A percentile compares a stretch with the other conserved stretches of the same genome.
These are phyloP conservation scores for Fusarium longipes DNA, from an alignment of 2,329 filamentous ascomycete genomes.

Conservation along the genomic window DNA sequence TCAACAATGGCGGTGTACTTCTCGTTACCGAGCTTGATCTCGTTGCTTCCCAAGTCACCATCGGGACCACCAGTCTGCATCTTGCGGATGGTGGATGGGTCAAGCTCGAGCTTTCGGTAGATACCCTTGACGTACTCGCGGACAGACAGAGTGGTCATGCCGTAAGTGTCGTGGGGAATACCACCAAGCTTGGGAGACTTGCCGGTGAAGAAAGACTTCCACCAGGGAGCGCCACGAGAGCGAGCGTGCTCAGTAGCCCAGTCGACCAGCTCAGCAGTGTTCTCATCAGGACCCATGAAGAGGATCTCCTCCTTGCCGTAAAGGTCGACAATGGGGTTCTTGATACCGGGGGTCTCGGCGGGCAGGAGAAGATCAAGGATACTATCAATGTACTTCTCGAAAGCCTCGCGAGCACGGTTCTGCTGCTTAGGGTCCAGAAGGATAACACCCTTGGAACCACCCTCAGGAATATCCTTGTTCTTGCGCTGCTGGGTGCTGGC, in stretches of 20 bases:
- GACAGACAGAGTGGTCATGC: slow-evolving; percentile 97
- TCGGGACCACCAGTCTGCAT: slow-evolving; percentile 98
- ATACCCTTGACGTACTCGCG: slow-evolving; percentile 96
- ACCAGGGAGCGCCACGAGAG: slow-evolving; percentile 90
- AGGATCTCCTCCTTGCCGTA: slow-evolving; percentile 96
- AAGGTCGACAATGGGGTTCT: slow-evolving; percentile 96
- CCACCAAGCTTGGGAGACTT: slow-evolving; percentile 96
- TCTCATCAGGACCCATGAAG: slow-evolving; percentile 99
- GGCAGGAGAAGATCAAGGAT: slow-evolving; percentile 94
- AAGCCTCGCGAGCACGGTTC: slow-evolving; percentile 89
- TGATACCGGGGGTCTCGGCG: slow-evolving; percentile 93
- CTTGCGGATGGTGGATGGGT: slow-evolving; percentile 86
- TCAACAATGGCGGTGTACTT: slow-evolving; percentile 97
- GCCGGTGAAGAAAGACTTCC: slow-evolving; percentile 99
- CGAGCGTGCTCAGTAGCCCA: slow-evolving; percentile 99
- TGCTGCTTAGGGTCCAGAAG: slow-evolving; percentile 94
- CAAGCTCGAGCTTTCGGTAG: slow-evolving; percentile 93
- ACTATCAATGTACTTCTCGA: slow-evolving; percentile 99
- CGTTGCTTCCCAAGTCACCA: slow-evolving; percentile 95
- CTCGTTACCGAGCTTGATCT: slow-evolving; percentile 95
- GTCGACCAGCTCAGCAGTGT: slow-evolving; percentile 95
- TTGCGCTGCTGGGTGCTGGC: slow-evolving; percentile 99
- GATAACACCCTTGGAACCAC: slow-evolving; percentile 97
- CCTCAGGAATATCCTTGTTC: slow-evolving; percentile 99
- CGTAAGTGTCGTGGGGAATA: slow-evolving; percentile 95